Evolutionary conservation across 176 grass and related monocot species (phyloP).

Genomic region (Saccharum officinarum): DNA sequence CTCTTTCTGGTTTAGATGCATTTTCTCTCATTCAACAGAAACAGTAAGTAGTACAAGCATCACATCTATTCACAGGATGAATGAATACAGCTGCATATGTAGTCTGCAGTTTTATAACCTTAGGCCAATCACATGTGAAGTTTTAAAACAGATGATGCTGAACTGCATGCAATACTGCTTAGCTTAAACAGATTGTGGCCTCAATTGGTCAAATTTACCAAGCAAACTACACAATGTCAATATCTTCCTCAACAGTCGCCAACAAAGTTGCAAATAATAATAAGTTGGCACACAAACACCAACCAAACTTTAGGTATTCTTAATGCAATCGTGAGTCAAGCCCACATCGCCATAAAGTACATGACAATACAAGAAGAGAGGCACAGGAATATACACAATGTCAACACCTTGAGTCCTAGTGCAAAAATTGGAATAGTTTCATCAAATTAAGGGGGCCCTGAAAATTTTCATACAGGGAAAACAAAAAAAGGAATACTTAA

Average conservation of each 20-base stretch:
- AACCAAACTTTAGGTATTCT: background rate
- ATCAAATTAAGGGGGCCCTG: background rate
- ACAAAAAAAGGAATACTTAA: background rate
- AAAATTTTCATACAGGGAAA: background rate
- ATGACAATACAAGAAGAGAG: background rate
- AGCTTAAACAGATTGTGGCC: background rate
- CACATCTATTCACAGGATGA: background rate
- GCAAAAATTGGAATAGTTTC: background rate
- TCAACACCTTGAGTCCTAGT: background rate
- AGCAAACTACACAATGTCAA: background rate
- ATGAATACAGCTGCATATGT: slow-evolving; percentile 2
- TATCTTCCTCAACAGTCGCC: background rate
- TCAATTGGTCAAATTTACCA: background rate
- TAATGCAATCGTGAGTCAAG: slow-evolving; percentile 3
- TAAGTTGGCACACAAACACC: background rate
- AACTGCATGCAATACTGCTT: background rate
- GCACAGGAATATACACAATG: slow-evolving; percentile 6
- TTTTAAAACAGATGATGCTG: background rate
- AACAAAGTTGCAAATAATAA: background rate
- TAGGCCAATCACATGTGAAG: background rate
- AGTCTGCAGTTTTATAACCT: background rate
- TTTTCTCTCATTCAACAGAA: background rate
- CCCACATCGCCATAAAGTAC: background rate
- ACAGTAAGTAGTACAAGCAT: background rate
- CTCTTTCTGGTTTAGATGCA: background rate